A percentile compares a stretch with the other conserved stretches of the same genome.
Conservation (phyloP, 129 eudicot species). For the Smallanthus sonchifolius region DNA sequence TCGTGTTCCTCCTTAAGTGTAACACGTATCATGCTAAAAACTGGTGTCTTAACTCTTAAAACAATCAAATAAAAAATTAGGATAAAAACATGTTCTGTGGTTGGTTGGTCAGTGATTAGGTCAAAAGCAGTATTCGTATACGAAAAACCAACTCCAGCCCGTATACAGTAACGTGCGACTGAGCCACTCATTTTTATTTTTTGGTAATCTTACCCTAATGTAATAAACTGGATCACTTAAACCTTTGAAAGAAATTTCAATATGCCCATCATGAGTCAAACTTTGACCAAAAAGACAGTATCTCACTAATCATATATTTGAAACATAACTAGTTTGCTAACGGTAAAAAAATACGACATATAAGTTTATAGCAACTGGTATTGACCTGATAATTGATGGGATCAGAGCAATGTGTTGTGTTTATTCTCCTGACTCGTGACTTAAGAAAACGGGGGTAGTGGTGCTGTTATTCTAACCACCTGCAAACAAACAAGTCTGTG, state of each 20-base stretch:
- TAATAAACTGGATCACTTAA: too few species aligned
- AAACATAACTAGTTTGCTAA: not conserved
- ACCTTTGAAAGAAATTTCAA: too few species aligned
- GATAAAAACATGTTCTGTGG: too few species aligned
- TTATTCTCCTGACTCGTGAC: conserved; percentile 8
- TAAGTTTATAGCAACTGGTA: not conserved
- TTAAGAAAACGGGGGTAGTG: conserved; percentile 21
- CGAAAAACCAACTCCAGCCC: not conserved
- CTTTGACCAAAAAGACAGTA: not conserved
- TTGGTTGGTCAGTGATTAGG: not conserved
- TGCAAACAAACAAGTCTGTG: conserved; percentile 2
- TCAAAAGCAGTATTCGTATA: not conserved
- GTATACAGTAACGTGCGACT: not conserved
- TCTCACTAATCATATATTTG: not conserved
- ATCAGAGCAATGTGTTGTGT: not conserved
- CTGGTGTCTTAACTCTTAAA: too few species aligned
- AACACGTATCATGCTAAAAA: too few species aligned
- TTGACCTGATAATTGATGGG: not conserved
- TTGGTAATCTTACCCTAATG: too few species aligned
- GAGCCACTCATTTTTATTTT: too few species aligned
- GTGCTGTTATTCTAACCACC: conserved; percentile 27
- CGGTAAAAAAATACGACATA: not conserved
- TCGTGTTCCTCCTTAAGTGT: too few species aligned
- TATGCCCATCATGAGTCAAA: not conserved
- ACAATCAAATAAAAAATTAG: too few species aligned